Evolutionary conservation across 176 grass and related monocot genomes (phyloP).

Genomic region (Carex kokanica): DNA sequence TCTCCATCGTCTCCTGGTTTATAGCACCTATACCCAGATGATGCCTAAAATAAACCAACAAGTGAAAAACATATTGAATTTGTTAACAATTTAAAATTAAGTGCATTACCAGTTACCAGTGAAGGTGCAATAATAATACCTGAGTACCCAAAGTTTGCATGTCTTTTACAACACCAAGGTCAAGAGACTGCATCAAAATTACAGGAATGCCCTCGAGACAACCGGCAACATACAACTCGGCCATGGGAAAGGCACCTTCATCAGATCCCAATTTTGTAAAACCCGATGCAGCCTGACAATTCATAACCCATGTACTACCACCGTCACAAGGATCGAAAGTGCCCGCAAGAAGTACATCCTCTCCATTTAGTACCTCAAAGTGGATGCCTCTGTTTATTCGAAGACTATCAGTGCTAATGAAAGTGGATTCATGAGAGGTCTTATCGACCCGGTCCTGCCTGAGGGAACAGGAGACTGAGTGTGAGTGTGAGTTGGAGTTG

Average conservation of each 20-base stretch:
- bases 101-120: too few species aligned
- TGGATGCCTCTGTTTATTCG: conserved; percentile 59
- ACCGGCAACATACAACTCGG: conserved; percentile 76
- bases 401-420: conserved; percentile 50
- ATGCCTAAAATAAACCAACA: neutral
- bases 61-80: neutral
- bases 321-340: conserved; percentile 45
- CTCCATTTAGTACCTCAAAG: conserved; percentile 51
- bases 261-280: conserved; percentile 25
- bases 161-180: conserved; percentile 26
- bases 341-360: conserved; percentile 49
- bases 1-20: conserved; percentile 35
- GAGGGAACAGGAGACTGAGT: conserved; percentile 37
- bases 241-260: conserved; percentile 19
- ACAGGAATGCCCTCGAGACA: conserved; percentile 49
- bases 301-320: conserved; percentile 53
- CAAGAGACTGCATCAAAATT: conserved; percentile 60
- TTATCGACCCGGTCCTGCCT: conserved; percentile 39
- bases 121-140: neutral
- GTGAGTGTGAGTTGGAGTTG: conserved; percentile 21
- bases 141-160: neutral
- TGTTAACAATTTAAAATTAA: neutral
- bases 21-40: conserved; percentile 53
- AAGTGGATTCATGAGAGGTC: conserved; percentile 45
- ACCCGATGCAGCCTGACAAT: conserved; percentile 36